Percentiles rank a stretch among this genome's conserved stretches.
phyloP scores from a whole-genome alignment of 202 grass and related monocot genomes.

The Brachypodium distachyon region DNA sequence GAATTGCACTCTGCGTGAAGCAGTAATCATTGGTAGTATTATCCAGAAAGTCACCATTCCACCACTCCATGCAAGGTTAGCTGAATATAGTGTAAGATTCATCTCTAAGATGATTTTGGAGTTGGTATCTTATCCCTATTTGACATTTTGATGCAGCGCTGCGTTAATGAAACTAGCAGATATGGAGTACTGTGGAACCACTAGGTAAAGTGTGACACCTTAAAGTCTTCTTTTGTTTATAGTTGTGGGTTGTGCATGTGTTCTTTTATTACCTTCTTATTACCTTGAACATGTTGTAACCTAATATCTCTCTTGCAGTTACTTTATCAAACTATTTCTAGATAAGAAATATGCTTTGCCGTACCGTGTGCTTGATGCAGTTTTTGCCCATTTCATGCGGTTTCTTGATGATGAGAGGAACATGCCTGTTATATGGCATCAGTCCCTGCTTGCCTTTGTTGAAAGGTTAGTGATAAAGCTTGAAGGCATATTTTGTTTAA shows the following conservation, averaged over 20 bases:
- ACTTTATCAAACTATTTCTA: constrained; percentile 93
- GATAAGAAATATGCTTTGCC: constrained; percentile 99
- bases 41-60: constrained; percentile 89
- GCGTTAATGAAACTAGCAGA: constrained; percentile 84
- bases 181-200: constrained; percentile 93
- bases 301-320: constrained; percentile 44
- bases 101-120: not conserved
- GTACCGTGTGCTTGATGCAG: constrained; percentile 67
- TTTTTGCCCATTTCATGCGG: constrained; percentile 83
- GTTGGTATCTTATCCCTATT: constrained; percentile 11
- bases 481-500: not conserved
- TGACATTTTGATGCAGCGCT: constrained; percentile 41
- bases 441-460: constrained; percentile 87
- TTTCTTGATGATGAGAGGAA: constrained; percentile 60
- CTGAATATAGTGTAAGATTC: not conserved
- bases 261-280: not conserved
- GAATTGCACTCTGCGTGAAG: constrained; percentile 78
- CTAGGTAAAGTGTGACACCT: constrained; percentile 46
- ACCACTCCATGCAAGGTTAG: constrained; percentile 73
- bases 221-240: not conserved
- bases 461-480: constrained; percentile 56
- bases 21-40: constrained; percentile 95
- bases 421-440: constrained; percentile 99
- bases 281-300: constrained; percentile 9
- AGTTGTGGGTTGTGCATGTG: not conserved